Conservation (phyloP, 2,329 filamentous ascomycete genomes). For the Colletotrichum euphorbiae region DNA sequence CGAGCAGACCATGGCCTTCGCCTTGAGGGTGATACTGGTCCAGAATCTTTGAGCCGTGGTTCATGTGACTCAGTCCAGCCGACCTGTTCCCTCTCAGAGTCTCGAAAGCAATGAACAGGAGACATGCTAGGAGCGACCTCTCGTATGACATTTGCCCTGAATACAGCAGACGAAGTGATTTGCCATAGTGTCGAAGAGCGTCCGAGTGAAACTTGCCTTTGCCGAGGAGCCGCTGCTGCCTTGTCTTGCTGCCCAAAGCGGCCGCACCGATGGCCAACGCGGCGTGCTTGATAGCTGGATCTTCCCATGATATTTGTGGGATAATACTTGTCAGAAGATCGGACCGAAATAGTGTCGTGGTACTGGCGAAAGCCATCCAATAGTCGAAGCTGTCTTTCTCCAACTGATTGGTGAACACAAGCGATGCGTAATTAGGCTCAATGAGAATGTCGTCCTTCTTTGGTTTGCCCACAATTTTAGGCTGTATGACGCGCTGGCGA, state of each 20-base stretch:
- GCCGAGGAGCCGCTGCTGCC: conserved; percentile 18
- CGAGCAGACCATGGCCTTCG: background rate
- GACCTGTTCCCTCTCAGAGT: conserved; percentile 52
- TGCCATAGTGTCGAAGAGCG: conserved; percentile 54
- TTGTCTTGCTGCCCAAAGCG: background rate
- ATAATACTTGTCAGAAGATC: conserved; percentile 35
- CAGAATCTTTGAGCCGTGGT: conserved; percentile 45
- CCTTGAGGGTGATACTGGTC: background rate
- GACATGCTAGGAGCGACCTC: conserved; percentile 50
- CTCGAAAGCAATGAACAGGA: conserved; percentile 56
- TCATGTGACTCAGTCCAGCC: conserved; percentile 54
- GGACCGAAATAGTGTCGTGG: conserved; percentile 4
- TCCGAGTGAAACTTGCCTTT: conserved; percentile 46
- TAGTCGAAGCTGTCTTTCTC: conserved; percentile 29
- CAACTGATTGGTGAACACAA: conserved; percentile 25
- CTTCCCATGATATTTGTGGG: conserved; percentile 29
- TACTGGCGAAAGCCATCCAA: conserved; percentile 3
- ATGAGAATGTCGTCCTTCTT: background rate
- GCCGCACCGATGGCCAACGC: conserved; percentile 55
- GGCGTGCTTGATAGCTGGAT: conserved; percentile 48
- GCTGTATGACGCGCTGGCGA: background rate
- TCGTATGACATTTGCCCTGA: conserved; percentile 48
- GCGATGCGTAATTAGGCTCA: conserved; percentile 10
- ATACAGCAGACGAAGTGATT: conserved; percentile 51
- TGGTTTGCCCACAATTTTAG: background rate